A percentile compares a stretch with the other conserved stretches of the same genome.
phyloP scores from a whole-genome alignment of 805 yeast genomes.

The Candida verbasci region DNA sequence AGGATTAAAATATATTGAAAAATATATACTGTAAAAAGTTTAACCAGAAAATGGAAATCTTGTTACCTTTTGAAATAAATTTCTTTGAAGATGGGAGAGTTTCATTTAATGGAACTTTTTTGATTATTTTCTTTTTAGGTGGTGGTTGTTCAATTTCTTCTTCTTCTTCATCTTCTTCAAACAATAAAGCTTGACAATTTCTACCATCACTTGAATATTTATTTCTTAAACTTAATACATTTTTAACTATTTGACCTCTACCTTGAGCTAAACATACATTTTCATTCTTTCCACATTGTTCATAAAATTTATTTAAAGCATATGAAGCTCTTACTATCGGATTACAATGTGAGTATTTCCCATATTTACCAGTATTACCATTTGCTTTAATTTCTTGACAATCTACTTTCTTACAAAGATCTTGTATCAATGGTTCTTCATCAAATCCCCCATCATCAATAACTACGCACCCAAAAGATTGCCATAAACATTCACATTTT shows the following conservation, averaged over 20 bases:
- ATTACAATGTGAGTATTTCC: constrained; percentile 38
- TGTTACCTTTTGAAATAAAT: no score
- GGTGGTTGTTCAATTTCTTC: background rate
- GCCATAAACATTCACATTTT: constrained; percentile 42
- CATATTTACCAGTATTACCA: constrained; percentile 36
- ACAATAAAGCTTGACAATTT: constrained; percentile 14
- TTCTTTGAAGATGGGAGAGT: no score
- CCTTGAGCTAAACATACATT: constrained; percentile 22
- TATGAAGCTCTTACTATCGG: constrained; percentile 34
- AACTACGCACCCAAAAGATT: constrained; percentile 35
- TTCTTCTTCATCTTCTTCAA: constrained; percentile 1
- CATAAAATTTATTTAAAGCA: constrained; percentile 33
- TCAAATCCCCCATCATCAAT: constrained; percentile 20
- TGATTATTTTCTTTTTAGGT: background rate
- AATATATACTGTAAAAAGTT: constrained; percentile 1
- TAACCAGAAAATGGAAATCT: no score
- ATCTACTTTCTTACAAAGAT: constrained; percentile 33
- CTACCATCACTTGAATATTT: constrained; percentile 21
- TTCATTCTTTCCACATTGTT: constrained; percentile 14
- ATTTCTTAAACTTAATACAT: constrained; percentile 13
- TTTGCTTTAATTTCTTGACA: constrained; percentile 37
- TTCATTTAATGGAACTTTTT: background rate
- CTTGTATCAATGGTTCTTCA: constrained; percentile 17
- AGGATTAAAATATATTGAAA: constrained; percentile 25
- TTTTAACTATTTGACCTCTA: constrained; percentile 14